Base-by-base conservation (phyloP, 768 basidiomycete species). In the Mycena epipterygia region DNA sequence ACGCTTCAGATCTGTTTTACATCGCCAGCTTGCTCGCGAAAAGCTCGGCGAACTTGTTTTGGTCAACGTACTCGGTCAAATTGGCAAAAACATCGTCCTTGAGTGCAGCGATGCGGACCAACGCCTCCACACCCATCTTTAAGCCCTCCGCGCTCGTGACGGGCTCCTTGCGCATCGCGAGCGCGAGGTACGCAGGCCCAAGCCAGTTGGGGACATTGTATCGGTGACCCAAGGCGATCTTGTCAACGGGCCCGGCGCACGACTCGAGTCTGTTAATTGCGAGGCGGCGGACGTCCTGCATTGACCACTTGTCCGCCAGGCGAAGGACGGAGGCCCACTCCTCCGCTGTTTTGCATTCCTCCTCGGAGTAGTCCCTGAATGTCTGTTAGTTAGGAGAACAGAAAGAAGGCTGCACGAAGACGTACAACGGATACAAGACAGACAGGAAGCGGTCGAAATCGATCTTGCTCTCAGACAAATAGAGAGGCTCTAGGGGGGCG, bases 291-390 rank as follows among this genome's bases (percentile, higher is more conserved):
- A 83, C 39, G 52, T 77, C 76, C 0, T 70, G 7, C 68, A 84
- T 80, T 13, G 73, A 72, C 76, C 79, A 80, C 44, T 74, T 75
- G 41, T 74, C 70, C 13, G 80, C 74, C 48, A 85, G 75, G 21
- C 74, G 52, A 17, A 84, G 79, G 32, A 84, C 77, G 19, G 81
- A 81, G 19, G 73, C 77, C 84, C 84, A 85, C 48, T 82, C 83
- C 19, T 80, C 77, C 33, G 75, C 72, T 19, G 81, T 81, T 27
- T 76, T 72, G 51, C 81, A 76, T 41, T 82, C 82, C 11, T 75
- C 70, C 33, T 75, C 69, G 5, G 63, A 59, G 42, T 80, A 79
- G 55, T 78, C 76, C 16, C 82, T 84, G 57, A 8, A 33, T 29
- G 30, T 39, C 21, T 2, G 32, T 57, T 23, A 62, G 30, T 57